A percentile compares a stretch with the other conserved stretches of the same genome.
These are phyloP conservation scores for Phlyctochytrium bullatum DNA, from an alignment of 192 early-diverging fungal species.

Conservation along the genomic window DNA sequence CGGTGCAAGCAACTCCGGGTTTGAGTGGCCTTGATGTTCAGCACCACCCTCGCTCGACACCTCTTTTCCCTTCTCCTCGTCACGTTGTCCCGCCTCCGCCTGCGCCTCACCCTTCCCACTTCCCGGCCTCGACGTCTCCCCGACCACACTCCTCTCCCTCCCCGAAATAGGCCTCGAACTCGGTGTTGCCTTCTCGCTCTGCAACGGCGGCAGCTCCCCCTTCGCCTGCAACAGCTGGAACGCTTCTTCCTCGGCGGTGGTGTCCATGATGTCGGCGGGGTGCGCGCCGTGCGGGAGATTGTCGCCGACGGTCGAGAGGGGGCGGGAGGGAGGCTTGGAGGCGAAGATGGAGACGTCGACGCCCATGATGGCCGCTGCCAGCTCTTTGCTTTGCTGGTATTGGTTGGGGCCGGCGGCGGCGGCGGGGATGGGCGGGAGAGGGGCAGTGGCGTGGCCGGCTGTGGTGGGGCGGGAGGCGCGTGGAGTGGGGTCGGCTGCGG, in stretches of 20 bases:
- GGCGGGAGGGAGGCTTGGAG: background rate
- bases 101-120: too few relatives aligned
- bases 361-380: background rate
- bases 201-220: constrained; percentile 3
- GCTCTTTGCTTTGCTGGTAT: background rate
- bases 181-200: background rate
- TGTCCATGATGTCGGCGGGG: background rate
- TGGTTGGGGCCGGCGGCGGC: background rate
- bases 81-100: too few relatives aligned
- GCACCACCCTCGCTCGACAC: too few relatives aligned
- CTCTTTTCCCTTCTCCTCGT: too few relatives aligned
- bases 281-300: background rate
- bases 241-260: background rate
- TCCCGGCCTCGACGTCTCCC: too few relatives aligned
- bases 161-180: background rate
- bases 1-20: too few relatives aligned
- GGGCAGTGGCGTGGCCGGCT: background rate
- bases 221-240: background rate
- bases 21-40: too few relatives aligned
- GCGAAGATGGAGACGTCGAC: background rate
- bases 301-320: background rate
- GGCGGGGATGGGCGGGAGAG: background rate
- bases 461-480: background rate
- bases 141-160: too few relatives aligned
- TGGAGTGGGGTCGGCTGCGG: background rate